A percentile compares a stretch with the other conserved stretches of the same genome.
These are phyloP conservation scores for Pseudogymnoascus sp. DNA, from an alignment of 2,329 filamentous ascomycete genomes.

Conservation along the genomic window DNA sequence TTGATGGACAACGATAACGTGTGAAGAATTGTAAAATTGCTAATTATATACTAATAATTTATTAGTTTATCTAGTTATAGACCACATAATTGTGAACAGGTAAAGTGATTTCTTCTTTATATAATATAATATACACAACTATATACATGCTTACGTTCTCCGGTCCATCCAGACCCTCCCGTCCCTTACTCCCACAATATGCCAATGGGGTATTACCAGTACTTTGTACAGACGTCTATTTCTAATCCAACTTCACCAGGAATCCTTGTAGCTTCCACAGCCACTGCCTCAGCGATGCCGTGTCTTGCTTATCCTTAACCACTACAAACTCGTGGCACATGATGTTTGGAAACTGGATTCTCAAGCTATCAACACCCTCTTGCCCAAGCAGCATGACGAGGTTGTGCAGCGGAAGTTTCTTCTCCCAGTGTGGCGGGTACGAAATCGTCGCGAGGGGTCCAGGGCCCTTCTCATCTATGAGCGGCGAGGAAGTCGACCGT, in stretches of 20 bases:
- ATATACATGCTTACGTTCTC: neutral
- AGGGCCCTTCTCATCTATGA: conserved; percentile 18
- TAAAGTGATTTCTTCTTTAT: neutral
- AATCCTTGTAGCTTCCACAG: conserved; percentile 40
- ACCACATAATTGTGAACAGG: neutral
- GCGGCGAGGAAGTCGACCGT: neutral
- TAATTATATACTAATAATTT: neutral
- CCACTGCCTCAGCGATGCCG: conserved; percentile 38
- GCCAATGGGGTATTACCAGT: neutral
- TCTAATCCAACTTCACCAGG: neutral
- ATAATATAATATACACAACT: neutral
- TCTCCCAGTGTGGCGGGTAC: conserved; percentile 25
- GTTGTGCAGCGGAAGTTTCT: conserved; percentile 44
- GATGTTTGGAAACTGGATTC: conserved; percentile 23
- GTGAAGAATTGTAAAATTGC: neutral
- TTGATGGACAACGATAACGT: neutral
- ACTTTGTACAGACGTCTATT: neutral
- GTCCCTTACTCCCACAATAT: neutral
- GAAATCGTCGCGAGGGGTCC: conserved; percentile 37
- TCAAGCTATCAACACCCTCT: conserved; percentile 36
- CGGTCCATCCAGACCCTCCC: neutral
- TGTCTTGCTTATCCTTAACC: conserved; percentile 35
- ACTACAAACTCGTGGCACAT: conserved; percentile 33
- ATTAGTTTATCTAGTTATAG: neutral
- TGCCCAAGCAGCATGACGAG: conserved; percentile 42